Evolutionary conservation across 1,284 basidiomycete species (phyloP).

Genomic region (Neotropicomus parvogracilis): DNA sequence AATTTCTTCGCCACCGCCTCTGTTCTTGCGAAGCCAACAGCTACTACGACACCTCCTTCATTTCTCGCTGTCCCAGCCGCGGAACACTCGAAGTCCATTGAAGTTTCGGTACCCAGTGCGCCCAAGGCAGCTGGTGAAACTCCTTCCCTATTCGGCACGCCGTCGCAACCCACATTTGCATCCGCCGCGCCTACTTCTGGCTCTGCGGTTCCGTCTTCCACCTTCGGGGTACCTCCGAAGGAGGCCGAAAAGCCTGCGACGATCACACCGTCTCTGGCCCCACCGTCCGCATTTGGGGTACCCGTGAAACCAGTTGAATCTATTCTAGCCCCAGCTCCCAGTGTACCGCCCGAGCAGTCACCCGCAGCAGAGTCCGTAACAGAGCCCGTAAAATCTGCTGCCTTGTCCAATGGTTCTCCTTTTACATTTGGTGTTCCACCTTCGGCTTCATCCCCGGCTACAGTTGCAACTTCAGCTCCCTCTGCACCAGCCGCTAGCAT

Average conservation of each 20-base stretch:
- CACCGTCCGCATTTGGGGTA: slow-evolving; percentile 22
- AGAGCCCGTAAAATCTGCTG: slow-evolving; percentile 10
- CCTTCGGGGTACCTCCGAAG: slow-evolving; percentile 14
- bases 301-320: slow-evolving; percentile 23
- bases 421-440: slow-evolving; percentile 21
- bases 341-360: slow-evolving; percentile 9
- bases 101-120: slow-evolving; percentile 7
- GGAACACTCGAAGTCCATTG: slow-evolving; percentile 17
- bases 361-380: slow-evolving; percentile 8
- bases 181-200: slow-evolving; percentile 16
- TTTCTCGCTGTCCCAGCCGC: slow-evolving; percentile 5
- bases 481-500: slow-evolving; percentile 2
- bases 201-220: slow-evolving; percentile 8
- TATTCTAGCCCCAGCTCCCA: neutral
- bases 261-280: neutral
- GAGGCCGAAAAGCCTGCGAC: slow-evolving; percentile 16
- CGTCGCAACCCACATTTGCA: slow-evolving; percentile 9
- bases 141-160: slow-evolving; percentile 20
- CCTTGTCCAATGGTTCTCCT: slow-evolving; percentile 7
- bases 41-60: slow-evolving; percentile 4
- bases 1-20: slow-evolving; percentile 50
- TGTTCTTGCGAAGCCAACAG: slow-evolving; percentile 31
- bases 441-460: neutral
- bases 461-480: slow-evolving; percentile 3
- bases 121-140: slow-evolving; percentile 10